A percentile compares a stretch with the other conserved stretches of the same genome.
These are phyloP conservation scores for Pilatotrama ljubarskyi DNA, from an alignment of 768 basidiomycete genomes.

Conservation along the genomic window DNA sequence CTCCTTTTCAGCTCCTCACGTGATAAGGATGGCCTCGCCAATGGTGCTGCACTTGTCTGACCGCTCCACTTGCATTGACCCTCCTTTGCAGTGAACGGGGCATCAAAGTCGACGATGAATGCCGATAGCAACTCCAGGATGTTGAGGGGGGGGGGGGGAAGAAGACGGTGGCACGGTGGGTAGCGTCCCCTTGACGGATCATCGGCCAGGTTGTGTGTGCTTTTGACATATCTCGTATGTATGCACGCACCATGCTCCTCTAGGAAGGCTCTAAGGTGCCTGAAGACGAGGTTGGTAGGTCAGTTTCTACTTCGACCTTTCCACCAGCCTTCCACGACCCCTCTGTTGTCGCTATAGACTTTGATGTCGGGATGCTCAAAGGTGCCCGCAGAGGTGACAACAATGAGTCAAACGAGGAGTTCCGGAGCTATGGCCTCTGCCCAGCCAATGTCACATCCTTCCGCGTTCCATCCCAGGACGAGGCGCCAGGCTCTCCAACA, in stretches of 20 bases:
- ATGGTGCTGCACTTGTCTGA: too few relatives aligned
- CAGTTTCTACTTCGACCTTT: conserved; percentile 33
- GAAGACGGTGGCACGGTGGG: conserved; percentile 8
- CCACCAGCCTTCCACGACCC: conserved; percentile 40
- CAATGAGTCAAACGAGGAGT: conserved; percentile 33
- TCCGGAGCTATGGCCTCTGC: conserved; percentile 47
- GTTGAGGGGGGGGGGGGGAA: conserved; percentile 17
- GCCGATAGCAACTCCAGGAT: not conserved
- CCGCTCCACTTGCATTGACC: too few relatives aligned
- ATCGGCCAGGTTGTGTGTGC: conserved; percentile 24
- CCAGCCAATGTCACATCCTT: conserved; percentile 43
- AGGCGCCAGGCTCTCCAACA: conserved; percentile 31
- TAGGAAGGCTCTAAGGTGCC: conserved; percentile 21
- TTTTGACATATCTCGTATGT: conserved; percentile 18
- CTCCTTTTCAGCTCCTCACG: too few relatives aligned
- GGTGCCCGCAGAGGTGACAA: not conserved
- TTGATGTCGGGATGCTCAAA: conserved; percentile 31
- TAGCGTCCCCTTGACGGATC: conserved; percentile 25
- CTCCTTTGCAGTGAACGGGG: conserved; percentile 7
- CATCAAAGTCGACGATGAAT: conserved; percentile 10
- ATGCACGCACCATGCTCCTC: not conserved
- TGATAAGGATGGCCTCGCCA: too few relatives aligned
- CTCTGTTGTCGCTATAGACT: conserved; percentile 31
- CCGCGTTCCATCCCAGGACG: conserved; percentile 15
- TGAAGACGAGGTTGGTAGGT: conserved; percentile 32